A percentile compares a stretch with the other conserved stretches of the same genome.
These are phyloP conservation scores for Diaporthe ampelina DNA, from an alignment of 2,329 filamentous ascomycete species.

Conservation along the genomic window DNA sequence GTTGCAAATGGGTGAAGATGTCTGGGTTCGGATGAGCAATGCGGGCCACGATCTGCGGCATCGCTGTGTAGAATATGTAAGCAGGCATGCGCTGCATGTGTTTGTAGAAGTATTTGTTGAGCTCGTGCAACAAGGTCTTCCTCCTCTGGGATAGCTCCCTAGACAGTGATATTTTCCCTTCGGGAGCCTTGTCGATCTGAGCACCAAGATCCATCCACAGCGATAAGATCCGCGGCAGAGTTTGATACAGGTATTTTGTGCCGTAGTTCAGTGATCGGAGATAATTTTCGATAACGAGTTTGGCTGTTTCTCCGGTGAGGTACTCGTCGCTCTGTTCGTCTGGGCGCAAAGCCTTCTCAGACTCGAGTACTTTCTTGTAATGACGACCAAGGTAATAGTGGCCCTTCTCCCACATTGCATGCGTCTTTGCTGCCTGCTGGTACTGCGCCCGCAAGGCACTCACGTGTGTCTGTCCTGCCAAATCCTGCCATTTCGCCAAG, in stretches of 20 bases:
- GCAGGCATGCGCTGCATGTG: constrained; percentile 80
- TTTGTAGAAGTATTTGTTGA: constrained; percentile 84
- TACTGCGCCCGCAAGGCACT: constrained; percentile 85
- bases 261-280: constrained; percentile 88
- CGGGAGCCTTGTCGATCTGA: constrained; percentile 74
- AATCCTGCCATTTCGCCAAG: constrained; percentile 96
- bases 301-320: constrained; percentile 85
- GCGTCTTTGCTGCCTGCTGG: constrained; percentile 80
- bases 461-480: constrained; percentile 92
- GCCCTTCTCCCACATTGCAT: constrained; percentile 89
- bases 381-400: constrained; percentile 97
- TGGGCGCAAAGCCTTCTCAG: constrained; percentile 82
- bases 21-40: constrained; percentile 87
- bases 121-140: constrained; percentile 74
- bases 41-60: constrained; percentile 95
- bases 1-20: constrained; percentile 82
- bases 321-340: constrained; percentile 84
- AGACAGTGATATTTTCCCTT: constrained; percentile 67
- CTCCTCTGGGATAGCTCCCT: constrained; percentile 68
- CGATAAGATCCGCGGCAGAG: constrained; percentile 89
- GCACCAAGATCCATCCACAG: constrained; percentile 94
- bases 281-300: constrained; percentile 94
- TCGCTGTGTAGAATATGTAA: constrained; percentile 83
- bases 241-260: constrained; percentile 97
- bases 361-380: constrained; percentile 96